Evolutionary conservation across 2,329 filamentous ascomycete genomes (phyloP).

Genomic region (Hymenoscyphus albidus): DNA sequence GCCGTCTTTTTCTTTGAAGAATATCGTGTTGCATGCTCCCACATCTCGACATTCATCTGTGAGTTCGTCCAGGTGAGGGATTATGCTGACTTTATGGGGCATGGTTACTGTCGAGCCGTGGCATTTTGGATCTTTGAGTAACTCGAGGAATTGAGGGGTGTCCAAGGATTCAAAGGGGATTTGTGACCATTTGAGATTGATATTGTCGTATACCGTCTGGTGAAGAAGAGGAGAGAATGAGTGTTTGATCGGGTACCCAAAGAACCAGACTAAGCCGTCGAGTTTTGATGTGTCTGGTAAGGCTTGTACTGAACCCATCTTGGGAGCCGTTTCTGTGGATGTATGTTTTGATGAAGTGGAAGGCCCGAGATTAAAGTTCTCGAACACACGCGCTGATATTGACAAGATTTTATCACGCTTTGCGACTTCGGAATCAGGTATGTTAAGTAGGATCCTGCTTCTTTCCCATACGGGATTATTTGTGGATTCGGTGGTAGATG

Average conservation of each 20-base stretch:
- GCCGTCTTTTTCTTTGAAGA: slow-evolving; percentile 38
- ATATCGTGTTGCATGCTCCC: slow-evolving; percentile 76
- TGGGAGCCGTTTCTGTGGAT: neutral
- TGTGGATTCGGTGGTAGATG: neutral
- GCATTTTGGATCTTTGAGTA: slow-evolving; percentile 55
- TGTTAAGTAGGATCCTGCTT: neutral
- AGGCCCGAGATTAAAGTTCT: too few species aligned
- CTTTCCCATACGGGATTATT: neutral
- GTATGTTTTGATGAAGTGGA: too few species aligned
- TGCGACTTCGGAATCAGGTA: too few species aligned
- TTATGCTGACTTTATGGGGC: slow-evolving; percentile 76
- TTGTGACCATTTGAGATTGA: slow-evolving; percentile 49
- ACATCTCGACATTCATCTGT: slow-evolving; percentile 68
- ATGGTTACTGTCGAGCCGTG: slow-evolving; percentile 75
- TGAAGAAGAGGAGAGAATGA: slow-evolving; percentile 54
- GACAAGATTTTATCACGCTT: too few species aligned
- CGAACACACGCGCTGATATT: too few species aligned
- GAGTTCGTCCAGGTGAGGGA: slow-evolving; percentile 66
- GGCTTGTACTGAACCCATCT: slow-evolving; percentile 6
- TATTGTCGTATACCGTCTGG: slow-evolving; percentile 46
- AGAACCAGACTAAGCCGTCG: slow-evolving; percentile 37
- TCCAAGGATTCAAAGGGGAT: slow-evolving; percentile 49
- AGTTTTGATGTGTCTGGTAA: slow-evolving; percentile 19
- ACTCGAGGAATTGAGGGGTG: slow-evolving; percentile 44
- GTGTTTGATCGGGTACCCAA: slow-evolving; percentile 50